These are phyloP conservation scores for Acanthamoeba royreba DNA, from an alignment of 208 protist species.

Conservation along the genomic window DNA sequence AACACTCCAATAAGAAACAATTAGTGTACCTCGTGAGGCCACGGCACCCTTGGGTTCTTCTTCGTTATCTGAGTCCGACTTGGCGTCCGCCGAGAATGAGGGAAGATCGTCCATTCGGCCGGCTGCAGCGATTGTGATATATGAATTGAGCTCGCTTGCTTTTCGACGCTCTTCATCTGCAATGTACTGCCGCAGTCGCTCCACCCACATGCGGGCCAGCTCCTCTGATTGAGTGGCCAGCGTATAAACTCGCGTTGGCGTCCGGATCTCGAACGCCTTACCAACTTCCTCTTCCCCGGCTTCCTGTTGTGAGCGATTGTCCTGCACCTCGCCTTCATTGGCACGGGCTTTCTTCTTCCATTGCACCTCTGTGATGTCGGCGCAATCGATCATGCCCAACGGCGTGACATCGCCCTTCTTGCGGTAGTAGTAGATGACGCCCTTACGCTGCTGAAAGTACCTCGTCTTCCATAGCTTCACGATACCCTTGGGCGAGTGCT, in stretches of 20 bases:
- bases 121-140: neutral
- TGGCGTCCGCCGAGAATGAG: neutral
- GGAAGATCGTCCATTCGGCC: neutral
- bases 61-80: neutral
- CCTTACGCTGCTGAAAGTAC: slow-evolving; percentile 18
- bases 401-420: slow-evolving; percentile 34
- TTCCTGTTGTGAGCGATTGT: no score
- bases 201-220: neutral
- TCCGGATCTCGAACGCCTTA: slow-evolving; percentile 4
- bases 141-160: neutral
- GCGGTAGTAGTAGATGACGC: slow-evolving; percentile 32
- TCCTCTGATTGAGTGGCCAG: neutral
- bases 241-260: neutral
- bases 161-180: neutral
- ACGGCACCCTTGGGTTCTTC: no score
- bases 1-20: no score
- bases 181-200: neutral
- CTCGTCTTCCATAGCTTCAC: slow-evolving; percentile 34
- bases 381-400: slow-evolving; percentile 1
- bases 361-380: neutral
- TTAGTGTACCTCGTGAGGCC: no score
- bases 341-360: neutral
- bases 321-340: no score
- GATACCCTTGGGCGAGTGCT: slow-evolving; percentile 5
- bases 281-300: neutral